Evolutionary conservation across 176 grass and related monocot species (phyloP).

Genomic region (Saccharum spontaneum): DNA sequence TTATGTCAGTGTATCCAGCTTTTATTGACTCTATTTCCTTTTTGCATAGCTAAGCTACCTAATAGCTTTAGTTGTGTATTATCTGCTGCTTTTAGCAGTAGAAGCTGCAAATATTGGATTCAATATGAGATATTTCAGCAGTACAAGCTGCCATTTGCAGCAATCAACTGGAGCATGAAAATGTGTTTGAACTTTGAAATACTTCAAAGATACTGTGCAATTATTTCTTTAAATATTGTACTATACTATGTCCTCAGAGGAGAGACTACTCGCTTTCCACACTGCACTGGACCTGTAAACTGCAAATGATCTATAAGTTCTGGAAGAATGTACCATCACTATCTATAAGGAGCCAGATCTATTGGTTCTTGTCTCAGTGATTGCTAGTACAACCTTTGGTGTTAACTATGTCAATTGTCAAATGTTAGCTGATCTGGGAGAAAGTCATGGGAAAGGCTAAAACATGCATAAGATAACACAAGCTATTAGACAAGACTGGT

Average conservation of each 20-base stretch:
- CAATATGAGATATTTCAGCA: not conserved
- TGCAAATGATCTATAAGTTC: not conserved
- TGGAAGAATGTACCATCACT: not conserved
- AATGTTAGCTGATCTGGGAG: not conserved
- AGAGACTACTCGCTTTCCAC: not conserved
- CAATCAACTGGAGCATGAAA: not conserved
- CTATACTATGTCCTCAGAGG: not conserved
- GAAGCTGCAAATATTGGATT: not conserved
- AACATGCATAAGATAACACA: not conserved
- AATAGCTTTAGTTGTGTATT: not conserved
- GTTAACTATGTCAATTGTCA: not conserved
- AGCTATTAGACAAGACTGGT: not conserved
- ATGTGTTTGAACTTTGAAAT: not conserved
- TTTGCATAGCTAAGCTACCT: not conserved
- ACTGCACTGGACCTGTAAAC: not conserved
- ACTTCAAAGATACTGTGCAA: not conserved
- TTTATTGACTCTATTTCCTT: not conserved
- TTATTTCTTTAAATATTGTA: not conserved
- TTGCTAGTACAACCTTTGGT: not conserved
- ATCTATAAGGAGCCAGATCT: not conserved
- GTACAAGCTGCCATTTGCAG: not conserved
- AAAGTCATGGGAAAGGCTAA: not conserved
- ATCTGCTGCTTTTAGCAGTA: not conserved
- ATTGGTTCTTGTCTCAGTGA: not conserved
- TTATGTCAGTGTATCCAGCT: not conserved